phyloP scores from a whole-genome alignment of 2,329 filamentous ascomycete species.

The Aspergillus awamori region DNA sequence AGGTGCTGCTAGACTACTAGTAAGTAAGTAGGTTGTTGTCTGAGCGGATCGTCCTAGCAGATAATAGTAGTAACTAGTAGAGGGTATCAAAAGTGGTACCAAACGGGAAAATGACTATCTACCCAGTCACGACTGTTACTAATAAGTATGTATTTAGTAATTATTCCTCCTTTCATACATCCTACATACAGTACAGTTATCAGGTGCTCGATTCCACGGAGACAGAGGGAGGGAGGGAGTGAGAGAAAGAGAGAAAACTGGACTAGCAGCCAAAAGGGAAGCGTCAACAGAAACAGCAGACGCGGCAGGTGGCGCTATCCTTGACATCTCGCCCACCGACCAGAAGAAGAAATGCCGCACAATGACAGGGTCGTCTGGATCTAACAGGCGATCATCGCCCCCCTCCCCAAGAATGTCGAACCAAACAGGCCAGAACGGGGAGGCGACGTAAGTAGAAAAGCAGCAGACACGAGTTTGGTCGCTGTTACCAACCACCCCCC shows the following conservation, averaged over 20 bases:
- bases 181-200: too few relatives aligned
- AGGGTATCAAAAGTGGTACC: background rate
- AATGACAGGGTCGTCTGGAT: slow-evolving; percentile 19
- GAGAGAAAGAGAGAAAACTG: background rate
- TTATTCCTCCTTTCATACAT: too few relatives aligned
- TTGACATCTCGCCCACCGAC: slow-evolving; percentile 15
- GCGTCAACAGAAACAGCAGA: slow-evolving; percentile 8
- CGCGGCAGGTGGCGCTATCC: slow-evolving; percentile 14
- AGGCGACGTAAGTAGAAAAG: slow-evolving; percentile 9
- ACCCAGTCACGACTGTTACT: background rate
- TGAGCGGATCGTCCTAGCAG: too few relatives aligned
- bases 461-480: slow-evolving; percentile 20
- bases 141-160: too few relatives aligned
- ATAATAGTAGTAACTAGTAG: too few relatives aligned
- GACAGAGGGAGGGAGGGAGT: background rate
- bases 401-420: slow-evolving; percentile 14
- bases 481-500: background rate
- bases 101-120: background rate
- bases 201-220: background rate
- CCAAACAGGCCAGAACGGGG: slow-evolving; percentile 17
- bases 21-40: background rate
- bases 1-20: background rate
- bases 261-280: background rate
- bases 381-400: slow-evolving; percentile 23
- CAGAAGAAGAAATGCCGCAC: slow-evolving; percentile 21